Conservation (phyloP, 495 filamentous ascomycete species). For the Hypoxylon subgilvum region DNA sequence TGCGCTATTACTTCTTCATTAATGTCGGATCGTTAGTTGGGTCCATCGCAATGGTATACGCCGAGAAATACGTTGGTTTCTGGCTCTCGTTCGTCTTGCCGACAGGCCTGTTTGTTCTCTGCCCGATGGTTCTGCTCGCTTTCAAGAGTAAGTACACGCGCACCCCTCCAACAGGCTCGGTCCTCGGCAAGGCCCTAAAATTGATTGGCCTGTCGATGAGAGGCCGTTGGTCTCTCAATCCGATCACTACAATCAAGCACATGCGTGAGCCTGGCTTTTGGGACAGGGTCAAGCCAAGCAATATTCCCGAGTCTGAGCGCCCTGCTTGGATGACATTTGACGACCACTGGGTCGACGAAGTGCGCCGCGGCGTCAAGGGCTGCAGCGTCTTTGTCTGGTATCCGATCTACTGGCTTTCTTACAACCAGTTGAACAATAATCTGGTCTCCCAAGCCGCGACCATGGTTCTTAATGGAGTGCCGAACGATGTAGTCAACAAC, state of each 20-base stretch:
- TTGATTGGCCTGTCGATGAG: conserved; percentile 65
- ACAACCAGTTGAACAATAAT: conserved; percentile 66
- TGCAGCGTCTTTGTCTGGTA: conserved; percentile 71
- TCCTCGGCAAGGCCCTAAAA: conserved; percentile 63
- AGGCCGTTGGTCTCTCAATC: conserved; percentile 67
- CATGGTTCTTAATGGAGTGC: conserved; percentile 72
- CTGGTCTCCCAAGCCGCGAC: conserved; percentile 76
- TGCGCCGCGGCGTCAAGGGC: conserved; percentile 70
- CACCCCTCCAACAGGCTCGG: conserved; percentile 66
- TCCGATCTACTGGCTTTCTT: conserved; percentile 60
- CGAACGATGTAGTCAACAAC: conserved; percentile 81
- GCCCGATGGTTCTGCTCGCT: conserved; percentile 66
- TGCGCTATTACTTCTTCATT: conserved; percentile 73
- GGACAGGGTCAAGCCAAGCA: conserved; percentile 69
- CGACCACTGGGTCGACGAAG: conserved; percentile 76
- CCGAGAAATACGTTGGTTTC: conserved; percentile 78
- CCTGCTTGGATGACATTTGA: conserved; percentile 76
- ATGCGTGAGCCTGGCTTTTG: conserved; percentile 65
- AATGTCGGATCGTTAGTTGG: conserved; percentile 68
- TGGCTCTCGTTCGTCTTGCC: conserved; percentile 72
- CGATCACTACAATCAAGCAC: conserved; percentile 58
- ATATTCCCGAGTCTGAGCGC: conserved; percentile 50
- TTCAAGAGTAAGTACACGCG: conserved; percentile 66
- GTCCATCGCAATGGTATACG: conserved; percentile 63
- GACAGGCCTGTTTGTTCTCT: conserved; percentile 62